Evolutionary conservation across 1,284 basidiomycete species (phyloP).

Genomic region (Inonotus hispidus): DNA sequence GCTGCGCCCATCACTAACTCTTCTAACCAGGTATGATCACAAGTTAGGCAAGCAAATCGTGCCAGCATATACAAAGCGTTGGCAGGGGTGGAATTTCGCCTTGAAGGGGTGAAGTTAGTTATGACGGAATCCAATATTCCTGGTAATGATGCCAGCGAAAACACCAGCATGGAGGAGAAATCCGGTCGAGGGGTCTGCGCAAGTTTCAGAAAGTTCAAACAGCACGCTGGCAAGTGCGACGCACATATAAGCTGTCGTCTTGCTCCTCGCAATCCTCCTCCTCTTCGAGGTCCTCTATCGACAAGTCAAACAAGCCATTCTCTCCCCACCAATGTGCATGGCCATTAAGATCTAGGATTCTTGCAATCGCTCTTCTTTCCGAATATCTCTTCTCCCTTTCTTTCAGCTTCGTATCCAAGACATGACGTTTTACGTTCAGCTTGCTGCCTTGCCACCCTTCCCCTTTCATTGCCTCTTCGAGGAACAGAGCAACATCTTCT

Average conservation of each 20-base stretch:
- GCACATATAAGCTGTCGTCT: slow-evolving; percentile 48
- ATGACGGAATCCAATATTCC: slow-evolving; percentile 79
- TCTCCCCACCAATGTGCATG: slow-evolving; percentile 58
- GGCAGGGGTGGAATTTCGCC: slow-evolving; percentile 73
- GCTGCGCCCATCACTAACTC: slow-evolving; percentile 88
- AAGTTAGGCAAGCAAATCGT: slow-evolving; percentile 82
- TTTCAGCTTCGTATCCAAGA: slow-evolving; percentile 52
- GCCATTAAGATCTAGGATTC: slow-evolving; percentile 47
- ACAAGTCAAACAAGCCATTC: slow-evolving; percentile 29
- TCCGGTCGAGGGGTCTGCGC: slow-evolving; percentile 63
- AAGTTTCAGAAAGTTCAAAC: slow-evolving; percentile 12
- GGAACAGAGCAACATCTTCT: slow-evolving; percentile 71
- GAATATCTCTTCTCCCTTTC: slow-evolving; percentile 47
- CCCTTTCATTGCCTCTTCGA: slow-evolving; percentile 78
- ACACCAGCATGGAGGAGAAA: slow-evolving; percentile 86
- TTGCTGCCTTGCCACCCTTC: slow-evolving; percentile 68
- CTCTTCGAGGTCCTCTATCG: slow-evolving; percentile 34
- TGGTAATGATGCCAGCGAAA: slow-evolving; percentile 73
- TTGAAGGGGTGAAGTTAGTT: slow-evolving; percentile 59
- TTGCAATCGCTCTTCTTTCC: slow-evolving; percentile 50
- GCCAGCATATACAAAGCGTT: slow-evolving; percentile 80
- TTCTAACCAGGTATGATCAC: slow-evolving; percentile 87
- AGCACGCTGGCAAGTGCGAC: slow-evolving; percentile 25
- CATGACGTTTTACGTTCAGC: slow-evolving; percentile 56
- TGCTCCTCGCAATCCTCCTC: slow-evolving; percentile 40